Evolutionary conservation across 495 filamentous ascomycete genomes (phyloP), one percentile per base, ranked within the genome.

Genomic region (Daldinia caldariorum): DNA sequence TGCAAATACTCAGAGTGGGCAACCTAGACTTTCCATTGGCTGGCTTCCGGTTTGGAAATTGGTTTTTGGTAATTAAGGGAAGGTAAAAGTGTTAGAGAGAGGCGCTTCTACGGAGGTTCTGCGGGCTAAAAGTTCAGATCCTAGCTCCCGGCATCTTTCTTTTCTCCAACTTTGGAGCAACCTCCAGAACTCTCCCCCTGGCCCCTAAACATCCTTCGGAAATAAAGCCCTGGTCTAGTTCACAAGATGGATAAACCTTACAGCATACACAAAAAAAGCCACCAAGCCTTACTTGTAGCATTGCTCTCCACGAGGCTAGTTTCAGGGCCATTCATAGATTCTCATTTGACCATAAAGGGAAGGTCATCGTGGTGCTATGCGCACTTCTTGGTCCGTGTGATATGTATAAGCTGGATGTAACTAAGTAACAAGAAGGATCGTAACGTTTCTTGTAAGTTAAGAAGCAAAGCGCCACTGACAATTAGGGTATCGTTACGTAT

Each of bases 401-500:
- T 22, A 7, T 34, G 43, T 60, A 49, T 68, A 59, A 20, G 38
- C 38, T 55, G 20, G 26, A 66, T 72, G 70, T 50, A 65, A 69
- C 70, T 69, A 63, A 53, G 69, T 71, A 67, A 69, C 51, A 47
- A 47, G 26, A 41, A 63, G 61, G 61, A 49, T 66, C 70, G 66
- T 69, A 73, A 73, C 70, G 70, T 73, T 73, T 69, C 66, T 63
- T 72, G 69, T 72, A 67, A 67, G 69, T 73, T 59, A 32, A 69
- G 12, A 59, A 34, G 41, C 45, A 58, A 59, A 34, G 41, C 45
- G 53, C 61, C 56, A 43, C 51, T 6, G 6, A 12, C 58, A 16
- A 69, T 66, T 73, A 62, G 70, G 53, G 14, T 51, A 69, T 69
- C 13, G 49, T 65, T 73, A 69, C 70, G 66, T 73, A 69, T 69